phyloP scores from a whole-genome alignment of 805 yeast species.

The Jamesozyma hellenica region DNA sequence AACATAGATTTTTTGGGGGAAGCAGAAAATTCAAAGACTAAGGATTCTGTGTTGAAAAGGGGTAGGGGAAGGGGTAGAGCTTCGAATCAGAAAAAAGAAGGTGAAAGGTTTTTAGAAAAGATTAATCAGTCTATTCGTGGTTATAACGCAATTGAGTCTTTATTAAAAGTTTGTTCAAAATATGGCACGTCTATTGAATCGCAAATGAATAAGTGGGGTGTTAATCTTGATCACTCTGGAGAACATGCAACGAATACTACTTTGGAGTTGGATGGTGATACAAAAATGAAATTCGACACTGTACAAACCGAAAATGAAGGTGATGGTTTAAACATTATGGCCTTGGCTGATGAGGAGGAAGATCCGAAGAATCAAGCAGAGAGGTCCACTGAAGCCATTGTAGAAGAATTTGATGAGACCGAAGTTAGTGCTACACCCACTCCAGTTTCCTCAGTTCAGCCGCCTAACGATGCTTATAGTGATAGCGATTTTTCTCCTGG shows the following conservation, averaged over 20 bases:
- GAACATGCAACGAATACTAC: conserved; percentile 28
- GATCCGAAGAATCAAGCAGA: conserved; percentile 16
- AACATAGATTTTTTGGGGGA: conserved; percentile 41
- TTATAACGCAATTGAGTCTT: conserved; percentile 88
- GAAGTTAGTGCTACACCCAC: conserved; percentile 17
- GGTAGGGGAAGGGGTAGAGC: conserved; percentile 27
- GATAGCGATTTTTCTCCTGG: conserved; percentile 3
- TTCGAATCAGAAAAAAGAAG: conserved; percentile 45
- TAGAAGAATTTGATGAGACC: conserved; percentile 26
- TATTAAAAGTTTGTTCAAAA: conserved; percentile 71
- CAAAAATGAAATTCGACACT: too few species aligned
- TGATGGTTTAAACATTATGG: conserved; percentile 12
- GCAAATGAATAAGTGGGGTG: conserved; percentile 83
- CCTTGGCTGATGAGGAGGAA: conserved; percentile 20
- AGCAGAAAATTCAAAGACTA: conserved; percentile 21
- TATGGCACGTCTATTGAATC: conserved; percentile 61
- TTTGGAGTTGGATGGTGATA: conserved; percentile 4
- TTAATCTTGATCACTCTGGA: conserved; percentile 49
- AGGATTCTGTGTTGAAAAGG: conserved; percentile 20
- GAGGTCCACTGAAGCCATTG: conserved; percentile 18
- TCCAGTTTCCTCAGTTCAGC: conserved; percentile 7
- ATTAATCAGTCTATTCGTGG: conserved; percentile 68
- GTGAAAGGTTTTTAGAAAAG: conserved; percentile 64
- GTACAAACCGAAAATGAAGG: too few species aligned
- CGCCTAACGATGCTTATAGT: conserved; percentile 3